Base-by-base conservation (phyloP, 176 grass and related monocot genomes). In the Ananas comosus region DNA sequence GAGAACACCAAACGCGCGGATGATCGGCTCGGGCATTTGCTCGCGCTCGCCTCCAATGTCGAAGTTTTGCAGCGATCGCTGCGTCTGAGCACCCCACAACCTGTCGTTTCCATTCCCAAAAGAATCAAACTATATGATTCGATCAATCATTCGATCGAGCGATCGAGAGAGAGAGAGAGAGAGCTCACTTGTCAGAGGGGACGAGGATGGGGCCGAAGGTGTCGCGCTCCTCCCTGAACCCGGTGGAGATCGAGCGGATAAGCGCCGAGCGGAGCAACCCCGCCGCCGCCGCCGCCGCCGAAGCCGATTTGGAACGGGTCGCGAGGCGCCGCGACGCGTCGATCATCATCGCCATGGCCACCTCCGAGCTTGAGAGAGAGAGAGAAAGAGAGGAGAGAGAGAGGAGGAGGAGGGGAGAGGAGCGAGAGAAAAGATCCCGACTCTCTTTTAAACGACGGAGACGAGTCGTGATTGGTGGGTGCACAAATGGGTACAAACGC, bases 81-180 rank as follows among this genome's bases (percentile, higher is more conserved):
- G 95, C 57, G 95, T 99, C 82, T 99, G 95, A 63, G 95, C 95
- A 29, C 95, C 90, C 95, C 95, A 99, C 72, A 99, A 65, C 80
- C 94, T 99, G 56, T 23, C 21, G 14, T 61, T 19, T 19, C 17
- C 56, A 42, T 42, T 42, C 33, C 4, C 33, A 42, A 42, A 42
- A 42, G 33, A 42, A 42, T 42, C 33, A 42, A 42, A 42, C 33
- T 42, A 42, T 7, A 42, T 42, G 33, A 42, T 42, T 7, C 33
- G 5, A 42, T 42, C 33, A 0, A 33, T 42, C 33, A 5, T 33
- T 42, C 33, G 33, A 42, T 42, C 33, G 33, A 42, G 5, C 33
- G 33, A 33, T 0, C 0, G 33, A 42, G 3, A 16, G 33, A 58
- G 21, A 28, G 11, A 13, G 27, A 27, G 10, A 57, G 49, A 16